Evolutionary conservation across 148 eudicot genomes (phyloP).

Genomic region (Bassia scoparia): DNA sequence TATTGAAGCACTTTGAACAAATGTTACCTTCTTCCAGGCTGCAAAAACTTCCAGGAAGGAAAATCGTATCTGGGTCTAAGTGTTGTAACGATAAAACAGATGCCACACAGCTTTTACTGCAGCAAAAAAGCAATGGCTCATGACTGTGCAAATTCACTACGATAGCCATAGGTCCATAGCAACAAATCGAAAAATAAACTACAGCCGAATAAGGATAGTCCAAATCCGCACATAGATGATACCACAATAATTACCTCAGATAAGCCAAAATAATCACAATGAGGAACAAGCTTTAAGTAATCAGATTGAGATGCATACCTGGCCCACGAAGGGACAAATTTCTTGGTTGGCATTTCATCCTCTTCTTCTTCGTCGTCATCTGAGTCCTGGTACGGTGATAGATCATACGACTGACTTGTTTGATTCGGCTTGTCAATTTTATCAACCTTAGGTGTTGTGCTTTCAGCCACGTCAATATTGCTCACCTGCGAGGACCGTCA

Average conservation of each 20-base stretch:
- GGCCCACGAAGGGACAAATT: conserved; percentile 90
- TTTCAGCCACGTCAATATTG: conserved; percentile 20
- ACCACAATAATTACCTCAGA: conserved; percentile 4
- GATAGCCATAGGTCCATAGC: not conserved
- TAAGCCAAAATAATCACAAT: not conserved
- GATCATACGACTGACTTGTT: conserved; percentile 65
- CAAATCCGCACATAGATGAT: not conserved
- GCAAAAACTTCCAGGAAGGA: conserved; percentile 69
- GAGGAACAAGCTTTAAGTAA: conserved; percentile 9
- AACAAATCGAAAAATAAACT: not conserved
- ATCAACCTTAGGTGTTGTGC: conserved; percentile 32
- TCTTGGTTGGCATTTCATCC: conserved; percentile 54
- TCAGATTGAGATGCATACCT: conserved; percentile 44
- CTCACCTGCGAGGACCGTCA: conserved; percentile 23
- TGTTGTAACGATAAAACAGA: conserved; percentile 46
- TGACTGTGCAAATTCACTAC: not conserved
- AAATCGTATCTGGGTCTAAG: conserved; percentile 56
- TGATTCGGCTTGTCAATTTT: conserved; percentile 18
- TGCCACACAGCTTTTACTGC: conserved; percentile 68
- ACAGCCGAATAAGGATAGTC: not conserved
- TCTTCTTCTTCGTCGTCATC: conserved; percentile 86
- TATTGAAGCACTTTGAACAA: not conserved
- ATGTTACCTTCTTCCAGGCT: conserved; percentile 61
- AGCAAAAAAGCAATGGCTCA: conserved; percentile 23
- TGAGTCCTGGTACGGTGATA: conserved; percentile 91